phyloP scores from a whole-genome alignment of 805 yeast species.

The Metschnikowia henanensis region DNA sequence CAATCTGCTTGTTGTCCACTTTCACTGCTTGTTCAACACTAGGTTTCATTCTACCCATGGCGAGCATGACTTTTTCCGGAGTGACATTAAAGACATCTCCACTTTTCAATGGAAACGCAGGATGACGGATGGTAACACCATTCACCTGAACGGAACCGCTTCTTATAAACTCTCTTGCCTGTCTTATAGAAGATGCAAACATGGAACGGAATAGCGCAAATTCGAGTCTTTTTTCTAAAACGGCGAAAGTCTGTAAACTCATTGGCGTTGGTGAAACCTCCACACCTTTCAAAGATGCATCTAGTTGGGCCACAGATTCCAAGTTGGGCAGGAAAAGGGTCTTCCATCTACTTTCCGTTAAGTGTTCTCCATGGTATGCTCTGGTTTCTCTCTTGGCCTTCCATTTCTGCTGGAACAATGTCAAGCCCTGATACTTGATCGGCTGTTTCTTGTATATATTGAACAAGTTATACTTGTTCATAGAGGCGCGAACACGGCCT shows the following conservation, averaged over 20 bases:
- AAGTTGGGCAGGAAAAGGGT: conserved; percentile 65
- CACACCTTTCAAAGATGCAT: conserved; percentile 69
- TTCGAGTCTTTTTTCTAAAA: conserved; percentile 85
- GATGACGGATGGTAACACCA: conserved; percentile 75
- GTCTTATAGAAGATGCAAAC: conserved; percentile 93
- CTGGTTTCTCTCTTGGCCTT: conserved; percentile 87
- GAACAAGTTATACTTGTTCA: conserved; percentile 90
- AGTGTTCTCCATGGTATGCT: conserved; percentile 92
- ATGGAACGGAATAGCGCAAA: conserved; percentile 87
- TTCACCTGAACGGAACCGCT: conserved; percentile 84
- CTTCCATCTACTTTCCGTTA: conserved; percentile 83
- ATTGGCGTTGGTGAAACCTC: conserved; percentile 68
- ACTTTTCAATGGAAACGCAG: conserved; percentile 71
- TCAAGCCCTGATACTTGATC: conserved; percentile 52
- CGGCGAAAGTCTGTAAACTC: conserved; percentile 85
- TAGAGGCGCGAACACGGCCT: conserved; percentile 82
- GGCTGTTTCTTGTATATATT: conserved; percentile 76
- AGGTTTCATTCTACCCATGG: conserved; percentile 86
- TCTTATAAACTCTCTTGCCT: conserved; percentile 85
- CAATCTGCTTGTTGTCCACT: conserved; percentile 70
- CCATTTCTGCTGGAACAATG: conserved; percentile 94
- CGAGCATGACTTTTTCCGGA: conserved; percentile 82
- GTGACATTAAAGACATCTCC: conserved; percentile 87
- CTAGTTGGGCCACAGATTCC: conserved; percentile 86
- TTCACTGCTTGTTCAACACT: conserved; percentile 63